Base-by-base conservation (phyloP, 2,329 filamentous ascomycete species). In the Apiospora sp. region DNA sequence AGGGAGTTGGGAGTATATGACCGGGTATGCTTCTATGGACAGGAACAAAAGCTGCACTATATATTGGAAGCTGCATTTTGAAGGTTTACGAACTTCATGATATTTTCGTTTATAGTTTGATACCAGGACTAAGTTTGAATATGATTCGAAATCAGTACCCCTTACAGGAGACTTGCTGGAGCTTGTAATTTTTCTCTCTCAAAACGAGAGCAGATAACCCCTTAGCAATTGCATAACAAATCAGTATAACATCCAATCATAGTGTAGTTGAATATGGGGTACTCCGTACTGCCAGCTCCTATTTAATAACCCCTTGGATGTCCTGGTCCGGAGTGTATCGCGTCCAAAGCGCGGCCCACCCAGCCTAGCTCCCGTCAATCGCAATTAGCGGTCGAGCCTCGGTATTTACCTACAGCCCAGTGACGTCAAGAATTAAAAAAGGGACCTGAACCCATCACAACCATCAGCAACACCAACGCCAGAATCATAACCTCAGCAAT, bases 341-440 rank as follows among this genome's bases (percentile, higher is more conserved):
- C 54, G 30, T n/a, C 8, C 54, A 37, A 5, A 37, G 27, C 19
- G 16, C 27, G 54, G 30, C 58, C 58, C 58, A 41, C 58, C 27
- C 22, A n/a, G 19, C 58, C 19, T 41, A 41, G 37, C 37, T 19
- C 58, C 58, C 30, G 51, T 34, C 51, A 58, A 58, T 58, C 51
- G 51, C 27, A 58, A 58, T 58, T 34, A 34, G 10, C 58, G 22
- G 19, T 34, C 30, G 58, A 41, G 19, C 58, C 58, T n/a, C 58
- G 46, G 46, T 49, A n/a, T 16, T 22, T 22, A 48, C 16, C 34
- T 24, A 41, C 58, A 19, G 34, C 4, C 22, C 58, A 14, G 58
- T 64, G 58, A 64, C 58, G 58, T 64, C 58, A 64, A 37, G 30
- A 41, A 41, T 30, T 30, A 30, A 41, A 41, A 64, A 64, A 64